Evolutionary conservation across 805 yeast genomes (phyloP).

Genomic region (Wilhelminamyces savonicus): DNA sequence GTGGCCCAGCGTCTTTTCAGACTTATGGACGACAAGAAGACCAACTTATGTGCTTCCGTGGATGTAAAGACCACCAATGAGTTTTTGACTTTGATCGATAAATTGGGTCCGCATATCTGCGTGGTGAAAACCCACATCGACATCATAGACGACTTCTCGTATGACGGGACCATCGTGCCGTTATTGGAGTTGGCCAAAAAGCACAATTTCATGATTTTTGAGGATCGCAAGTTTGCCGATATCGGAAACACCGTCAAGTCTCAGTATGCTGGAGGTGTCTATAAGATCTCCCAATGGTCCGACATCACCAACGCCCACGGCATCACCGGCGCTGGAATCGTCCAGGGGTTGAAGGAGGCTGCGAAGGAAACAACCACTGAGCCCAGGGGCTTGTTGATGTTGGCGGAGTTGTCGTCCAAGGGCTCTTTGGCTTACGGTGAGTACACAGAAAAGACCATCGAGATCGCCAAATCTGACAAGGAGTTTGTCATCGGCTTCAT

Average conservation of each 20-base stretch:
- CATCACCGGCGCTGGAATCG: constrained; percentile 92
- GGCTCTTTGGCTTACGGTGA: constrained; percentile 93
- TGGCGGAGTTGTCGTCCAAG: constrained; percentile 91
- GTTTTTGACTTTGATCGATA: constrained; percentile 64
- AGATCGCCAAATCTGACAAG: constrained; percentile 74
- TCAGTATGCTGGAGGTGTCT: constrained; percentile 88
- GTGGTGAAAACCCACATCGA: constrained; percentile 93
- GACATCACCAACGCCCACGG: constrained; percentile 98
- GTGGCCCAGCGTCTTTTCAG: constrained; percentile 70
- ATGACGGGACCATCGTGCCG: constrained; percentile 74
- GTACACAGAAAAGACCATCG: constrained; percentile 82
- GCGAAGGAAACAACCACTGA: constrained; percentile 63
- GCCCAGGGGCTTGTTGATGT: constrained; percentile 87
- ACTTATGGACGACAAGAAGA: constrained; percentile 72
- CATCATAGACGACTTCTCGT: constrained; percentile 81
- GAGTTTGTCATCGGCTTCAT: constrained; percentile 95
- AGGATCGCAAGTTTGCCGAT: constrained; percentile 97
- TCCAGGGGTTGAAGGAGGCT: constrained; percentile 80
- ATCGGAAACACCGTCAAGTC: constrained; percentile 96
- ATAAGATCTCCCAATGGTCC: constrained; percentile 87
- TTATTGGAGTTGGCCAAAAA: constrained; percentile 65
- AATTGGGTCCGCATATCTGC: constrained; percentile 86
- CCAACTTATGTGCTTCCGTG: constrained; percentile 91
- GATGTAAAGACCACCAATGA: constrained; percentile 82
- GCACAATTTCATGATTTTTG: constrained; percentile 87